phyloP scores from a whole-genome alignment of 176 grass and related monocot genomes.

The sorghum (Sorghum bicolor) region Sorghum_bicolor_NCBIv3 NC_012878.2:52912501-52913000 shows the following conservation, averaged over 20 bases:
- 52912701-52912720: constrained; percentile 77
- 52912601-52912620: constrained; percentile 1
- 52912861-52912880: constrained; percentile 67
- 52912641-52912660: not conserved
- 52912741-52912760: constrained; percentile 84
- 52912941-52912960: constrained; percentile 74
- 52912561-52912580: constrained; percentile 1
- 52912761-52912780: constrained; percentile 2
- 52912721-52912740: constrained; percentile 95
- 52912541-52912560: constrained; percentile 63
- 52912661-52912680: constrained; percentile 18
- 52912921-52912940: constrained; percentile 55
- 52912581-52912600: not conserved
- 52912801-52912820: constrained; percentile 28
- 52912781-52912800: constrained; percentile 25
- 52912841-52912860: constrained; percentile 52
- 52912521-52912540: constrained; percentile 45
- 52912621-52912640: not conserved
- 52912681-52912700: constrained; percentile 40
- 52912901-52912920: constrained; percentile 87
- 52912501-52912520: constrained; percentile 80
- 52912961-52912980: constrained; percentile 80
- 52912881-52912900: constrained; percentile 70
- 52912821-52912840: constrained; percentile 46
- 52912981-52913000: constrained; percentile 73